Conservation (phyloP, 192 early-diverging fungal genomes). For the Spinellus fusiger region DNA sequence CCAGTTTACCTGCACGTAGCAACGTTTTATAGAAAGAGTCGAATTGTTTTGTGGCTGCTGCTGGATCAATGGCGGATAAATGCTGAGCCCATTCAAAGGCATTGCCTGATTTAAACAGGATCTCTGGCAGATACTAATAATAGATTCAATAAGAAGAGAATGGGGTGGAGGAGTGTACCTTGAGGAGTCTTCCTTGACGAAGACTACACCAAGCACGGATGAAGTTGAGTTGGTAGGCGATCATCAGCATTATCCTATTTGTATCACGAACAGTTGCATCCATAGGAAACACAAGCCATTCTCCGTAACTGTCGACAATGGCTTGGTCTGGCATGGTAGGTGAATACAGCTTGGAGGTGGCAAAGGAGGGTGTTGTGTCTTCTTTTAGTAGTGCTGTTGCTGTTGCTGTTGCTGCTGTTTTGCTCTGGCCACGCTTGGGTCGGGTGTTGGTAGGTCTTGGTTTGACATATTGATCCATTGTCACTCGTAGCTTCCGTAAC, state of each 20-base stretch:
- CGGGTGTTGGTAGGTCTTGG: not conserved
- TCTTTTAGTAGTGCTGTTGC: not conserved
- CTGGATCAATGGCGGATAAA: slow-evolving; percentile 17
- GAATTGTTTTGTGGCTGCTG: slow-evolving; percentile 27
- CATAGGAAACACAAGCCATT: slow-evolving; percentile 20
- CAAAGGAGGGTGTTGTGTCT: not conserved
- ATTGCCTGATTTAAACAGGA: slow-evolving; percentile 30
- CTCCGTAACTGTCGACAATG: slow-evolving; percentile 14
- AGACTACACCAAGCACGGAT: slow-evolving; percentile 41
- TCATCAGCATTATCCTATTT: slow-evolving; percentile 17
- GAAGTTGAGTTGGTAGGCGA: slow-evolving; percentile 35
- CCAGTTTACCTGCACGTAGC: not conserved
- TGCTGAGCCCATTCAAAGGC: slow-evolving; percentile 38
- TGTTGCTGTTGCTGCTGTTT: not conserved
- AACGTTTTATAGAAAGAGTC: slow-evolving; percentile 35
- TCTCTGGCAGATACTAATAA: slow-evolving; percentile 33
- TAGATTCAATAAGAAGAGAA: not conserved
- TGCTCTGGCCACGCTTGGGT: not conserved
- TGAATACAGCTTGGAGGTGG: not conserved
- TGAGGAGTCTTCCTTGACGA: slow-evolving; percentile 29
- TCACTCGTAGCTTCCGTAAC: slow-evolving; percentile 28
- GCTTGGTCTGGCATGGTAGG: not conserved
- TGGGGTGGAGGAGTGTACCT: slow-evolving; percentile 23
- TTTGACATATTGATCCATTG: slow-evolving; percentile 27
- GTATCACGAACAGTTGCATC: slow-evolving; percentile 12